Base-by-base conservation (phyloP, 805 yeast species). In the Saccharomycopsis guyanensis region DNA sequence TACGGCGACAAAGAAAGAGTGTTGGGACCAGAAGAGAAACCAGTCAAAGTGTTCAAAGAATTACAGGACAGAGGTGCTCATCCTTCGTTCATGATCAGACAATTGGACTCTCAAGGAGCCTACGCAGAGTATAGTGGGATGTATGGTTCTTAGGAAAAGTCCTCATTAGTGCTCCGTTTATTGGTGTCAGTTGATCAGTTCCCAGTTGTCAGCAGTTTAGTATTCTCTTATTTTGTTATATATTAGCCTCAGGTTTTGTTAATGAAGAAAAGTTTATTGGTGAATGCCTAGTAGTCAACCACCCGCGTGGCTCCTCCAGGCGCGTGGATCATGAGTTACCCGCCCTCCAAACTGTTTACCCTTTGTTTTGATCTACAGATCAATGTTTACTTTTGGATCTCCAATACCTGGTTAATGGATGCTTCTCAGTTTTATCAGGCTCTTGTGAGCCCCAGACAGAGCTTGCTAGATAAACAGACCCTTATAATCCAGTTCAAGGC, bases 11-110 rank as follows among this genome's bases (percentile, higher is more conserved):
- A 83, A 57, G 97, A 91, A 59, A 68, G 96, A 24, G 77, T 88
- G 7, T 64, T 93, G 40, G 86, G 83, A 33, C 69, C 85, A 52
- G 86, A 86, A 23, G 98, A 91, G 58, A 84, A 79, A 60, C 98
- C 98, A 0, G 94, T 91, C 5, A 68, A 75, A 32, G 80, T 88
- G 7, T 86, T 87, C 60, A 84, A 86, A 61, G 95, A 84, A 57
- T 69, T 91, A 22, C 87, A 80, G 59, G 95, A 85, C 51, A 73
- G 79, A 48, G 96, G 96, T 1, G 72, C 82, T 54, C 86, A 83
- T 58, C 97, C 97, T 0, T 85, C 93, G 1, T 87, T 89, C 50
- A 89, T 89, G 96, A 71, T 89, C 38, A 69, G 97, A 55, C 93
- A 86, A 55, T 73, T 82, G 42, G 95, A 88, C 29, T 10, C 10